Evolutionary conservation across 73 alveolate species (phyloP), one percentile per base, ranked within the genome.

Genomic region (Effrenium voratum): DNA sequence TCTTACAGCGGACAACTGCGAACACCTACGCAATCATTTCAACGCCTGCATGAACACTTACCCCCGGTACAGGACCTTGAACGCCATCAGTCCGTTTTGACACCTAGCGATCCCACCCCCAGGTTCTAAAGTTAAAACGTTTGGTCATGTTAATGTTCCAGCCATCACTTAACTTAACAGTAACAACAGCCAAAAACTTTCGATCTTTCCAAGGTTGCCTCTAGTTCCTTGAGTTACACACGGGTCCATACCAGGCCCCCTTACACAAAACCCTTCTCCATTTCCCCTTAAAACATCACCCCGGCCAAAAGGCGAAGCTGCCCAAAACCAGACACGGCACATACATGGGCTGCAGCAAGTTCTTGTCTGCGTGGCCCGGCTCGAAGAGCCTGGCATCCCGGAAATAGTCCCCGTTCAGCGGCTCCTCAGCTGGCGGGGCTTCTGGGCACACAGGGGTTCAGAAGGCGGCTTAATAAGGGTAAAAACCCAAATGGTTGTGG

Each of bases 371-470:
- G 57, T 45, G 52, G 26, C 96, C 96, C 0, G 96, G 96, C 57
- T 88, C 73, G 40, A 88, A 38, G 32, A 88, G 96, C 8, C 45
- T 43, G 40, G 73, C 76, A 24, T 88, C 52, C 16, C 28, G 52
- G 86, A 45, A 88, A 73, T 88, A 88, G 96, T 88, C 73, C 55
- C 96, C 96, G 63, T 88, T 88, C 87, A 88, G 47, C 4, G 96
- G 96, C 96, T 88, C 96, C 96, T 88, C 30, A 32, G 19, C 45
- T 26, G 22, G 63, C 57, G 36, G 41, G 49, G 84, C 32, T 8
- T 34, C 30, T 34, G 15, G 41, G 55, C 28, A 28, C 26, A n/a
- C 41, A 34, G 84, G 84, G 45, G 22, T 55, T 19, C 32, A 28
- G 66, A 10, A 52, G 28, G 19, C 28, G 66, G 66, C 19, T 52